Conservation (phyloP, 306 rosid species). For the Sophora flavescens region DNA sequence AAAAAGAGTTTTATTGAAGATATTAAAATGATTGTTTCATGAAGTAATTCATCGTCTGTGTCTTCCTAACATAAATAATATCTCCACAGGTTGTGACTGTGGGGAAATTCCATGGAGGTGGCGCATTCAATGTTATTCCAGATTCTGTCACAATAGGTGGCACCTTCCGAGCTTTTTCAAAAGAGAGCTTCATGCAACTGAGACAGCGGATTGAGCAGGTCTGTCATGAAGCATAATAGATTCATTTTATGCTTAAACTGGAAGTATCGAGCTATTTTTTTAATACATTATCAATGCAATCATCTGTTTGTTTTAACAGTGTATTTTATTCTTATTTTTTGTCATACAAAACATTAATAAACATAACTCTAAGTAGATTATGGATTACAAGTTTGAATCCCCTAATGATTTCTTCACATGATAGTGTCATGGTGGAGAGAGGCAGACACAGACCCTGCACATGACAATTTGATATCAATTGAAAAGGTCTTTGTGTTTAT, state of each 20-base stretch:
- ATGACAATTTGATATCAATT: constrained; percentile 14
- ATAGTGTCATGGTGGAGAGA: background rate
- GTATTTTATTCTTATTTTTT: constrained; percentile 27
- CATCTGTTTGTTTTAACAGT: constrained; percentile 14
- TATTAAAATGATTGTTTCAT: constrained; percentile 24
- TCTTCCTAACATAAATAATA: constrained; percentile 41
- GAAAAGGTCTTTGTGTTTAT: background rate
- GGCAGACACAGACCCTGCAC: background rate
- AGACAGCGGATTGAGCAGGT: constrained; percentile 82
- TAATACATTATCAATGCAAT: background rate
- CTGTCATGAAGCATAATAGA: constrained; percentile 17
- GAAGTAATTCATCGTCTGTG: constrained; percentile 20
- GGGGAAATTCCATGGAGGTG: constrained; percentile 91
- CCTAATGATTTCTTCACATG: background rate
- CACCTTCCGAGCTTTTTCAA: constrained; percentile 89
- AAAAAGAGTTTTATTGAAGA: background rate
- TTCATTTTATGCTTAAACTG: constrained; percentile 21
- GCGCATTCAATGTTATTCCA: constrained; percentile 93
- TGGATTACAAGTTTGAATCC: constrained; percentile 14
- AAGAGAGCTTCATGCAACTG: constrained; percentile 63
- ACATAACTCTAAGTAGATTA: constrained; percentile 12
- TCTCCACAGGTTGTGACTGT: constrained; percentile 82
- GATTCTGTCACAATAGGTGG: constrained; percentile 96
- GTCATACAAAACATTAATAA: constrained; percentile 4
- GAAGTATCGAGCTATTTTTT: background rate